A percentile compares a stretch with the other conserved stretches of the same genome.
phyloP scores from a whole-genome alignment of 1,139 yeast species.

The Zygoascus sp. region DNA sequence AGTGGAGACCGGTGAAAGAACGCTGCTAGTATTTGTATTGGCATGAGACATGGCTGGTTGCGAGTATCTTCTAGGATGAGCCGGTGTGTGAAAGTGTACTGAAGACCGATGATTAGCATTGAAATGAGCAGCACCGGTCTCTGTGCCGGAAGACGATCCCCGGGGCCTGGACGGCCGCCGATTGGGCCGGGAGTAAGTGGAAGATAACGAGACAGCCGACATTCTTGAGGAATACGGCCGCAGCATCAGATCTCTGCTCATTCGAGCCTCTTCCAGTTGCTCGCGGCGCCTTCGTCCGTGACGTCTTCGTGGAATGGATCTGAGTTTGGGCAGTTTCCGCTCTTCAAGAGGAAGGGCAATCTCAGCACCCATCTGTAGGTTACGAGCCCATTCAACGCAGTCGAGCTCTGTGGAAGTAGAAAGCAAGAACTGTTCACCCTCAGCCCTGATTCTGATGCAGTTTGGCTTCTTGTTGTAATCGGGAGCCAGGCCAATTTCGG shows the following conservation, averaged over 20 bases:
- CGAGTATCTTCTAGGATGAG: slow-evolving; percentile 11
- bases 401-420: slow-evolving; percentile 49
- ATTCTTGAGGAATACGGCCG: slow-evolving; percentile 13
- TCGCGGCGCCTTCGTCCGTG: slow-evolving; percentile 19
- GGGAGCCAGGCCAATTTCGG: slow-evolving; percentile 61
- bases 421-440: slow-evolving; percentile 61
- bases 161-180: slow-evolving; percentile 6
- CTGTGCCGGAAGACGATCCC: slow-evolving; percentile 8
- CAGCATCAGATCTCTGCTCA: slow-evolving; percentile 14
- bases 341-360: slow-evolving; percentile 41
- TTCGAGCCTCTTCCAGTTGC: slow-evolving; percentile 15
- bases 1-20: slow-evolving; percentile 4
- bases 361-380: slow-evolving; percentile 39
- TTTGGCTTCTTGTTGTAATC: slow-evolving; percentile 60
- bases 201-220: slow-evolving; percentile 9
- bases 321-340: slow-evolving; percentile 34
- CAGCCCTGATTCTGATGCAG: slow-evolving; percentile 59
- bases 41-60: slow-evolving; percentile 4
- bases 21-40: slow-evolving; percentile 1
- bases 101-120: slow-evolving; percentile 8
- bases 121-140: slow-evolving; percentile 10
- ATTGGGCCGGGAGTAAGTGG: slow-evolving; percentile 2
- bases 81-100: slow-evolving; percentile 12
- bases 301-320: slow-evolving; percentile 34
- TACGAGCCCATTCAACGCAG: slow-evolving; percentile 59